Base-by-base conservation (phyloP, 305 asterid genomes). In the Solanum hybrid region DNA sequence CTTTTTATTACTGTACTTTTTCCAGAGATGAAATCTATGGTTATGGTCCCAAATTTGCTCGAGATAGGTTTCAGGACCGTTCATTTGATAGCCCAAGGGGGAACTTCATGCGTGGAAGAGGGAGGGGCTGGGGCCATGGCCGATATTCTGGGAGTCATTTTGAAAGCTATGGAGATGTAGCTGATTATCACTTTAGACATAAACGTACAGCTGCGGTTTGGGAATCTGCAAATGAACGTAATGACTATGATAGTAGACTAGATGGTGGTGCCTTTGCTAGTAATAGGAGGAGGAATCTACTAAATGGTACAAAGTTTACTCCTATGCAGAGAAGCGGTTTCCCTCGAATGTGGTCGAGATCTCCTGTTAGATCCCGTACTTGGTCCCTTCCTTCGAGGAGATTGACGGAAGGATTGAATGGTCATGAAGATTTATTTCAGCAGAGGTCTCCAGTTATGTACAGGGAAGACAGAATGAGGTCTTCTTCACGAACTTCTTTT, bases 321-420 rank as follows among this genome's bases (percentile, higher is more conserved):
- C 45, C 94, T 79, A 68, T 94, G 89, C 98, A 92, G 89, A 93
- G 98, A 39, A 11, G 51, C 15, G 5, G 15, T 39, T 39, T 39
- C 2, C 92, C 93, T 86, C 94, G 92, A 88, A 91, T 90, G 90
- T 91, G 90, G 51, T 93, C 98, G 65, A 97, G 95, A 91, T 96
- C 98, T 89, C 99, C 97, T 1, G 91, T 89, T 85, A 93, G 96
- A 90, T 92, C 95, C 57, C 92, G 93, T 81, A 90, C 95, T 20
- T 95, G 97, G 98, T 90, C 95, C 65, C 92, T 96, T 91, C 94
- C 97, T 76, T 92, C 95, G 83, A 93, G 96, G 92, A 93, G 41
- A 10, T 38, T 10, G 12, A 10, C 41, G 41, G 41, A 38, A 38
- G 41, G 98, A 41, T 91, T 89, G 76, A 89, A 41, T 61, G 92